A percentile compares a stretch with the other conserved stretches of the same genome.
These are phyloP conservation scores for Primulina huaijiensis DNA, from an alignment of 257 asterid species.

Conservation along the genomic window DNA sequence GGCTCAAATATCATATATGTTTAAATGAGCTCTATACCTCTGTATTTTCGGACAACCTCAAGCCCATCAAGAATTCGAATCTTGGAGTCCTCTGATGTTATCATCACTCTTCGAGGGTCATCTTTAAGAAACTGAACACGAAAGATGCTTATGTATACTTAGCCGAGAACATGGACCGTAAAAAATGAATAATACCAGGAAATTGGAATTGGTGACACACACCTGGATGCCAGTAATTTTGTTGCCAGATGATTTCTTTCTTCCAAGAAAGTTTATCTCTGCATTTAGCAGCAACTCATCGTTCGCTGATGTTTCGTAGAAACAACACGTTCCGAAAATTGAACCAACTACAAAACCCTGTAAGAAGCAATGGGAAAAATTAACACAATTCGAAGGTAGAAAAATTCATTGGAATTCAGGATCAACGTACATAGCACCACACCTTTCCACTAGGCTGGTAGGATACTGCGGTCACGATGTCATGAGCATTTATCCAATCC, in stretches of 20 bases:
- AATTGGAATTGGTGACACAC: slow-evolving; percentile 15
- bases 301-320: slow-evolving; percentile 58
- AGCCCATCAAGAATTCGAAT: slow-evolving; percentile 73
- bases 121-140: slow-evolving; percentile 49
- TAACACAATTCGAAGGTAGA: not conserved
- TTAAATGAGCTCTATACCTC: slow-evolving; percentile 39
- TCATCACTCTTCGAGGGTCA: slow-evolving; percentile 57
- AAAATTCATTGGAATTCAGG: not conserved
- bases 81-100: slow-evolving; percentile 81
- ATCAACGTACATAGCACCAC: slow-evolving; percentile 1
- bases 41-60: slow-evolving; percentile 68
- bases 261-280: slow-evolving; percentile 42
- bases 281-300: slow-evolving; percentile 42
- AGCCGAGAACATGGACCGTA: not conserved
- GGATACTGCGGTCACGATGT: slow-evolving; percentile 64
- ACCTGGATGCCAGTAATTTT: slow-evolving; percentile 91
- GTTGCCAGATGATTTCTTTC: slow-evolving; percentile 59
- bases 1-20: too few species aligned
- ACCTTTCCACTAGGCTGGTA: slow-evolving; percentile 81
- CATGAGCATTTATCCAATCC: slow-evolving; percentile 59
- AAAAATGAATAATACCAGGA: not conserved
- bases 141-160: slow-evolving; percentile 21
- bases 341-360: slow-evolving; percentile 79
- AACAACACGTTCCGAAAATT: slow-evolving; percentile 67
- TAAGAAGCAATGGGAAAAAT: slow-evolving; percentile 1